Evolutionary conservation across 2,329 filamentous ascomycete species (phyloP).

Genomic region (Cercospora brassicicola): DNA sequence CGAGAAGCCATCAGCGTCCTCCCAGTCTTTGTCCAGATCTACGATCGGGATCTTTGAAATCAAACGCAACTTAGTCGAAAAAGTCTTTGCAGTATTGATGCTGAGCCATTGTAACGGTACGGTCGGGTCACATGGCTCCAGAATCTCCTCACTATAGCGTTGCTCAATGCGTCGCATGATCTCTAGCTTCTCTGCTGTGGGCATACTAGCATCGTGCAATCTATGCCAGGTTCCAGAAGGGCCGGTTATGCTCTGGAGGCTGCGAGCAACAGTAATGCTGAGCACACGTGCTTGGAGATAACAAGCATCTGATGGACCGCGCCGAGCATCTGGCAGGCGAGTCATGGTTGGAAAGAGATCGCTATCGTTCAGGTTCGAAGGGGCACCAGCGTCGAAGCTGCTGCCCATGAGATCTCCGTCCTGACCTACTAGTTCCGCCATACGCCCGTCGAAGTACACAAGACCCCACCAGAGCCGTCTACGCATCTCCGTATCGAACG

Average conservation of each 20-base stretch:
- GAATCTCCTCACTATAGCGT: slow-evolving; percentile 28
- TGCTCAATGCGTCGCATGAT: slow-evolving; percentile 30
- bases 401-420: slow-evolving; percentile 32
- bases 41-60: slow-evolving; percentile 30
- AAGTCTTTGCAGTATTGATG: slow-evolving; percentile 30
- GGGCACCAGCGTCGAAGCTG: slow-evolving; percentile 35
- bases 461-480: slow-evolving; percentile 46
- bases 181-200: slow-evolving; percentile 29
- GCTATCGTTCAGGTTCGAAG: slow-evolving; percentile 56
- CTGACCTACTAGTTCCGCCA: slow-evolving; percentile 59
- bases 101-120: slow-evolving; percentile 31
- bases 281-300: slow-evolving; percentile 30
- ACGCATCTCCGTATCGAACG: slow-evolving; percentile 40
- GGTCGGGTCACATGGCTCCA: slow-evolving; percentile 31
- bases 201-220: slow-evolving; percentile 26
- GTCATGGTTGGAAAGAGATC: slow-evolving; percentile 52
- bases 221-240: slow-evolving; percentile 30
- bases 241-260: slow-evolving; percentile 26
- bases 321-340: slow-evolving; percentile 28
- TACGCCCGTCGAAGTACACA: slow-evolving; percentile 66
- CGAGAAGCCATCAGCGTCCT: slow-evolving; percentile 26
- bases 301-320: slow-evolving; percentile 37
- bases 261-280: slow-evolving; percentile 24
- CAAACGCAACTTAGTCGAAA: slow-evolving; percentile 30
- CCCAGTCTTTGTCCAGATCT: slow-evolving; percentile 26